Percentiles rank a stretch among this genome's conserved stretches.
Evolutionary conservation across 495 filamentous ascomycete species (phyloP).

Genomic region (Hyaloscypha hepaticicola): DNA sequence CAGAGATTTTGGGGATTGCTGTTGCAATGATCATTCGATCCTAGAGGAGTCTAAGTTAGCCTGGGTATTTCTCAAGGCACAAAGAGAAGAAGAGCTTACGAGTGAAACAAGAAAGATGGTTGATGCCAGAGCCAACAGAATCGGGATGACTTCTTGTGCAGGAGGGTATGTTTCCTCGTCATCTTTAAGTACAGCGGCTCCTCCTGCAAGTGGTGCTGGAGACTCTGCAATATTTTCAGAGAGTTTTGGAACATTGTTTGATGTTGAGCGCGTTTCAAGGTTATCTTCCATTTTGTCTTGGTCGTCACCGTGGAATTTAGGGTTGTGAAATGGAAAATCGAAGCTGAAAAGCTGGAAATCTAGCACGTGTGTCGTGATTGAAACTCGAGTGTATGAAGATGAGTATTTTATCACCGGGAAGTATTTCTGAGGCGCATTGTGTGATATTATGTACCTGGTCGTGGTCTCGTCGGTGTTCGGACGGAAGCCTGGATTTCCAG

Average conservation of each 20-base stretch:
- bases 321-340: no score
- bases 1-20: constrained; percentile 49
- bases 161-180: constrained; percentile 7
- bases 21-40: constrained; percentile 50
- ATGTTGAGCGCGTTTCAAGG: not conserved
- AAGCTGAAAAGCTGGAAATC: no score
- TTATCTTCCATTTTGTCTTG: not conserved
- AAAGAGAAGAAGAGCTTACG: constrained; percentile 1
- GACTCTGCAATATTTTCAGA: not conserved
- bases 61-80: not conserved
- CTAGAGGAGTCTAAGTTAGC: not conserved
- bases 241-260: not conserved
- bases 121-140: not conserved
- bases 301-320: no score
- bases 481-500: not conserved
- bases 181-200: not conserved
- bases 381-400: not conserved
- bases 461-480: not conserved
- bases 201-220: not conserved
- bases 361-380: no score
- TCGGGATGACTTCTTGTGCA: not conserved
- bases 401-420: not conserved
- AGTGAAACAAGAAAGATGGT: constrained; percentile 17
- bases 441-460: not conserved
- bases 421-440: not conserved